Evolutionary conservation across 192 early-diverging fungal species (phyloP), one percentile per base, ranked within the genome.

Genomic region (Coemansia sp.): DNA sequence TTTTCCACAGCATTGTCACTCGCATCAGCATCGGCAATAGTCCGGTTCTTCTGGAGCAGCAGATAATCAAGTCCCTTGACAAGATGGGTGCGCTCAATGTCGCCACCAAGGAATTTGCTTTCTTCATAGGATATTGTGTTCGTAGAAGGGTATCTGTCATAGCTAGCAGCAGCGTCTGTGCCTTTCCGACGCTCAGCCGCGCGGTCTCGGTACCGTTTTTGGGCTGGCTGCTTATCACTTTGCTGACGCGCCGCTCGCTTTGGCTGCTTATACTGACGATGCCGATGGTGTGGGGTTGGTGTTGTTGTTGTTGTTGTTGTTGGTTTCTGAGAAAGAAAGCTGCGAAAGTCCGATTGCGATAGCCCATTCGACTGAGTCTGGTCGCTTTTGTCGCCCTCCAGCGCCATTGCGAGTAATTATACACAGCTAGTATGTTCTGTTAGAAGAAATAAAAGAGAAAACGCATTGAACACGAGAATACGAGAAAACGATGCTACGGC

Each of bases 31-130:
- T 67, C 76, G 8, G 80, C 56, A 25, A 85, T 83, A 5, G 75
- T 79, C 19, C 90, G 82, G 6, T 90, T 84, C 74, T 91, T 91
- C 53, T 89, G 75, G 16, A 97, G 82, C 6, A 97, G 84, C 11
- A 91, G 85, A 83, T 82, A 96, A 75, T 97, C 95, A 4, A 97
- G 81, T 32, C 95, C 95, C 61, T 95, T 97, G 19, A 97, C 95
- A 55, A 97, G 72, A 84, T 97, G 95, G 5, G 95, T 96, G 66
- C 91, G 94, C 22, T 90, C 83, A 11, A 84, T 68, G 78, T 94
- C 92, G 46, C 95, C 95, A 60, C 94, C 95, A 17, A 97, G 76
- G 65, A 87, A 95, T 75, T 97, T 97, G 54, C 90, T 92, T 68
- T 92, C 91, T 68, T 94, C 88, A 54, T 90, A 91, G 2, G 80